Percentiles rank a stretch among this genome's conserved stretches.
phyloP scores from a whole-genome alignment of 306 rosid species.

The Cicer judaicum region DNA sequence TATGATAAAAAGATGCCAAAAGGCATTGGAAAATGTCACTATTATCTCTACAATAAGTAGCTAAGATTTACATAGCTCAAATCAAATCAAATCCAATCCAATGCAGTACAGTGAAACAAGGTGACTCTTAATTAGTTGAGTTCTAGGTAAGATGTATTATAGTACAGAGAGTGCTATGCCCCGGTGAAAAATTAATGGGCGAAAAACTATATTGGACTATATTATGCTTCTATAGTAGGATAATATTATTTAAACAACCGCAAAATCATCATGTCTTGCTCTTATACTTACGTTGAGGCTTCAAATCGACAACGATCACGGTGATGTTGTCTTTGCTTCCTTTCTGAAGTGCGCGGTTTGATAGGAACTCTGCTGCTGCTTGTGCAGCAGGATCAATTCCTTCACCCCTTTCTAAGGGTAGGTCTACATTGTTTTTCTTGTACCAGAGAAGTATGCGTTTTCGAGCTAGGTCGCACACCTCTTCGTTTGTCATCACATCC shows the following conservation, averaged over 20 bases:
- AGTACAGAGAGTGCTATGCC: conserved; percentile 58
- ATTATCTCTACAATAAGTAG: conserved; percentile 45
- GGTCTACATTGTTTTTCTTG: conserved; percentile 69
- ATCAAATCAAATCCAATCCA: conserved; percentile 16
- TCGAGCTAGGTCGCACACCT: conserved; percentile 83
- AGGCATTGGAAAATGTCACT: conserved; percentile 51
- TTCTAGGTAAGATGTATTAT: conserved; percentile 55
- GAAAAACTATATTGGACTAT: conserved; percentile 47
- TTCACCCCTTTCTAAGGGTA: conserved; percentile 63
- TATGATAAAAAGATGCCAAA: conserved; percentile 44
- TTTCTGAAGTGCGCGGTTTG: conserved; percentile 68
- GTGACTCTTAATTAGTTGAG: conserved; percentile 51
- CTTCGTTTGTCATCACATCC: conserved; percentile 92
- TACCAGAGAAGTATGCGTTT: conserved; percentile 82
- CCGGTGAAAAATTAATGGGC: conserved; percentile 75
- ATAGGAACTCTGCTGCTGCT: conserved; percentile 88
- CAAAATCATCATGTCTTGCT: conserved; percentile 63
- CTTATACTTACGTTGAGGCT: conserved; percentile 84
- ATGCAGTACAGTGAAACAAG: conserved; percentile 42
- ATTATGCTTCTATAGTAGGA: conserved; percentile 53
- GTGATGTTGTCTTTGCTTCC: conserved; percentile 77
- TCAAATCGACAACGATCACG: conserved; percentile 82
- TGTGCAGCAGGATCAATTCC: conserved; percentile 88
- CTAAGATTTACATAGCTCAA: conserved; percentile 66
- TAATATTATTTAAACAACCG: conserved; percentile 23